A percentile compares a stretch with the other conserved stretches of the same genome.
These are phyloP conservation scores for Epichloe bromicola DNA, from an alignment of 2,329 filamentous ascomycete genomes.

Conservation along the genomic window DNA sequence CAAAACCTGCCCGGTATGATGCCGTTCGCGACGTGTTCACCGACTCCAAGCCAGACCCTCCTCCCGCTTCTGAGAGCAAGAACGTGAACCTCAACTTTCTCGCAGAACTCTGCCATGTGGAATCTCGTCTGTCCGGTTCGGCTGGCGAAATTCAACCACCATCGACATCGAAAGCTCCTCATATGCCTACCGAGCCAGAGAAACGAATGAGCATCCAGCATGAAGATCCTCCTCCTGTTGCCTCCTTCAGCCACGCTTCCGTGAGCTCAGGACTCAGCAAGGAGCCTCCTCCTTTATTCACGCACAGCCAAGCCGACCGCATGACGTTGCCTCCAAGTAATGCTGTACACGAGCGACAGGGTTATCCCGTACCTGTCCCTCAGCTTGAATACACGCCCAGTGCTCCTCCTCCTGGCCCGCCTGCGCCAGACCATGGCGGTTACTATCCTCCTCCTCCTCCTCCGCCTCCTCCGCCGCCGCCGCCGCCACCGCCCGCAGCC, in stretches of 20 bases:
- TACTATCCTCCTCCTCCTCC: conserved; percentile 17
- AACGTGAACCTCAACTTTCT: conserved; percentile 19
- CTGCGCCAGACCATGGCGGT: conserved; percentile 9
- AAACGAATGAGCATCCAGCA: conserved; percentile 12
- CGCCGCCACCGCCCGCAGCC: neutral
- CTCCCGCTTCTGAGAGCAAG: conserved; percentile 14
- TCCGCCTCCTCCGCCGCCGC: conserved; percentile 9
- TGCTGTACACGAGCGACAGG: conserved; percentile 11
- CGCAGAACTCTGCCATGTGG: conserved; percentile 22
- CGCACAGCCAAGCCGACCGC: conserved; percentile 10
- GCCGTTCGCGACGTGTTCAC: conserved; percentile 30
- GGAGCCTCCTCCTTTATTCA: conserved; percentile 13
- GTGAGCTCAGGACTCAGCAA: conserved; percentile 13
- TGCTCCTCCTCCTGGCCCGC: conserved; percentile 10
- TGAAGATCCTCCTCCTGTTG: conserved; percentile 12
- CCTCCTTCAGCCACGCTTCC: conserved; percentile 11
- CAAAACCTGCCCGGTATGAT: conserved; percentile 22
- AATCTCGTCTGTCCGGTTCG: conserved; percentile 14
- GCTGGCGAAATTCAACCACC: conserved; percentile 3
- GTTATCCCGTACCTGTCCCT: conserved; percentile 3
- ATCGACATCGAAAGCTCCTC: neutral
- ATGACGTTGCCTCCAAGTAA: conserved; percentile 12
- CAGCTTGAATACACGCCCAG: conserved; percentile 8
- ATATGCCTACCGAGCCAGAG: neutral
- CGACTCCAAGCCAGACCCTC: conserved; percentile 19